phyloP scores from a whole-genome alignment of 176 grass and related monocot genomes.

The Cymbopogon citratus region DNA sequence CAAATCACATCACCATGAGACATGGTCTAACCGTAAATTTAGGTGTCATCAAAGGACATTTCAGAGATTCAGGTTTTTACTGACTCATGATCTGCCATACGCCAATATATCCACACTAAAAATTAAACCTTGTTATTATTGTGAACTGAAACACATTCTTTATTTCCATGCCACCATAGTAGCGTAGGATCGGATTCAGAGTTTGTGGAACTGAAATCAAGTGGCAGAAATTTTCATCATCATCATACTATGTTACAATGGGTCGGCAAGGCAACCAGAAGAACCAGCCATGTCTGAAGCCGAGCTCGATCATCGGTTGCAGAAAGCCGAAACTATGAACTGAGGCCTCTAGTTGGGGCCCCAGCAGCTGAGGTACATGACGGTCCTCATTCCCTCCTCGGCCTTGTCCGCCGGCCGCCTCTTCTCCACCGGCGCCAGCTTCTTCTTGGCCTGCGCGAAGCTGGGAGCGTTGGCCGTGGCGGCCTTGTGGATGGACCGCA shows the following conservation, averaged over 20 bases:
- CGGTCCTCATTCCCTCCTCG: constrained; percentile 52
- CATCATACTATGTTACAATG: constrained; percentile 21
- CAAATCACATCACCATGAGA: no score
- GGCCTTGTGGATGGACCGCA: constrained; percentile 20
- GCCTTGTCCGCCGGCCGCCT: constrained; percentile 20
- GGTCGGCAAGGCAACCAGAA: neutral
- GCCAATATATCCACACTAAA: no score
- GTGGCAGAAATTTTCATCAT: constrained; percentile 20
- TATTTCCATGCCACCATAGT: neutral
- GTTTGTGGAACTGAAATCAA: neutral
- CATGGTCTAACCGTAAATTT: no score
- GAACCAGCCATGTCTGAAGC: neutral
- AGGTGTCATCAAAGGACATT: no score
- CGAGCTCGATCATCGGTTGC: neutral
- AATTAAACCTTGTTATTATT: neutral
- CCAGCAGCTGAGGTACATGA: constrained; percentile 75
- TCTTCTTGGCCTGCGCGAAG: constrained; percentile 18
- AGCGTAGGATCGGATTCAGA: neutral
- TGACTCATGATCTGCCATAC: no score
- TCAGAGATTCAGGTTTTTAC: no score
- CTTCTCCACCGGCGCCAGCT: constrained; percentile 2
- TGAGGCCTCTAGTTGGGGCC: constrained; percentile 30
- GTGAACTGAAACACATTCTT: neutral
- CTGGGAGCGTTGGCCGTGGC: constrained; percentile 25
- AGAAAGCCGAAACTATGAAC: neutral